phyloP scores from a whole-genome alignment of 2,329 filamentous ascomycete genomes.

The Diplodia seriata region DNA sequence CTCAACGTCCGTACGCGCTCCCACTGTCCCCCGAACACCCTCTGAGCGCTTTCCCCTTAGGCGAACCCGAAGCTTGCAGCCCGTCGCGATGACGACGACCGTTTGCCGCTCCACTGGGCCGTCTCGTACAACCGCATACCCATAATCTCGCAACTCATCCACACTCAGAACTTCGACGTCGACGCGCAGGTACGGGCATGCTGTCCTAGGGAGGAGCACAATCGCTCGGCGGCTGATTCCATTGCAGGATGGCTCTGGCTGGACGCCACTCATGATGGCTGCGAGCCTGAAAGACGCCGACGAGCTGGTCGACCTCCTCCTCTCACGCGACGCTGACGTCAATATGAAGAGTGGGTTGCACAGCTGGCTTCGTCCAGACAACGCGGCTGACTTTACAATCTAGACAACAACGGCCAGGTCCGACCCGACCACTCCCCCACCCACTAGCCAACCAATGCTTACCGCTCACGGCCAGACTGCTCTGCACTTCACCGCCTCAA shows the following conservation, averaged over 20 bases:
- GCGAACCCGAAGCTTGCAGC: conserved; percentile 79
- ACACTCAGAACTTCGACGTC: conserved; percentile 77
- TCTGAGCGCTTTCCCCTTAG: conserved; percentile 51
- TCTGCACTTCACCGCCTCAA: conserved; percentile 90
- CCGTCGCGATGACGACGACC: conserved; percentile 81
- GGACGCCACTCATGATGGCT: conserved; percentile 86
- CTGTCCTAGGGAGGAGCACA: neutral
- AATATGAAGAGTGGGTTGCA: conserved; percentile 69
- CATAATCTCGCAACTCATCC: conserved; percentile 75
- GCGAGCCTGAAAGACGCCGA: conserved; percentile 76
- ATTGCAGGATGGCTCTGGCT: conserved; percentile 73
- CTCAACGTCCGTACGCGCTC: conserved; percentile 63
- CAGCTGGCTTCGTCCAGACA: neutral
- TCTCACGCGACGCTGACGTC: conserved; percentile 73
- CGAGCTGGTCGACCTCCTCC: conserved; percentile 69
- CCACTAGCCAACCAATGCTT: conserved; percentile 29
- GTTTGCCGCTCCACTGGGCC: conserved; percentile 94
- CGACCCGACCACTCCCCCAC: conserved; percentile 54
- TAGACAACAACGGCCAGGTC: conserved; percentile 69
- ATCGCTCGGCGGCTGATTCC: conserved; percentile 5
- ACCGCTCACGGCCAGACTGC: conserved; percentile 67
- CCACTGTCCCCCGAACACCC: conserved; percentile 37
- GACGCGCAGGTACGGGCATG: conserved; percentile 72
- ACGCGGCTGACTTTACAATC: neutral
- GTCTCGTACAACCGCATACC: conserved; percentile 79